Evolutionary conservation across 495 filamentous ascomycete genomes (phyloP), one percentile per base, ranked within the genome.

Genomic region (Aspergillus indologenus): DNA sequence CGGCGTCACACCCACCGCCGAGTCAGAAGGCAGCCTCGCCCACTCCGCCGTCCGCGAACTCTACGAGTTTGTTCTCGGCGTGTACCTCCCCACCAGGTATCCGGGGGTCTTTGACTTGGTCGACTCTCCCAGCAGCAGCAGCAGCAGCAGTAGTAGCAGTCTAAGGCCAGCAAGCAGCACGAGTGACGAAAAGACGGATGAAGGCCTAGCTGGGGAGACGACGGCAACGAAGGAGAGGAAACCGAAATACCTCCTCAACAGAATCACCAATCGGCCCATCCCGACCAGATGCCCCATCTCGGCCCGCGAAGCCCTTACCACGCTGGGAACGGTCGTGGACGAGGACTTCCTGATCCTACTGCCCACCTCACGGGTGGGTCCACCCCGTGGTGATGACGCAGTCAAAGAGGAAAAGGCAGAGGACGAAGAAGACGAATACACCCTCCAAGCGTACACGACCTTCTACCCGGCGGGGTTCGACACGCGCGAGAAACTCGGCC

Each of bases 401-500:
- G 53, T 21, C 20, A n/a, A 44, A 21, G 24, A 45, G 4, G 45
- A 3, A 11, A 43, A 3, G 22, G 44, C 5, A 5, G 15, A 47
- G 4, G 29, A 47, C 26, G 57, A 65, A 20, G 51, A 62, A n/a
- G 49, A 60, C 5, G 65, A 63, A 26, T 92, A 92, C 65, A 73
- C 76, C 22, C 80, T 89, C 17, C 73, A 85, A 60, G 89, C 84
- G 3, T 93, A 88, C 65, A 73, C 83, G 17, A 83, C 83, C 51
- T 90, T 87, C 68, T 91, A 86, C 61, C 89, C 91, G 0, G 77
- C 83, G 14, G 90, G 90, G 1, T 91, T 93, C 65, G 77, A 86
- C 43, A 83, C 86, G 0, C 67, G 75, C 14, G 55, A 78, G 42
- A 93, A 91, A 65, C 79, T 92, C 11, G 84, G 83, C 0, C 74